Percentiles rank a stretch among this genome's conserved stretches.
Evolutionary conservation across 2,329 filamentous ascomycete species (phyloP).

Genomic region (Apiospora pterosperma): DNA sequence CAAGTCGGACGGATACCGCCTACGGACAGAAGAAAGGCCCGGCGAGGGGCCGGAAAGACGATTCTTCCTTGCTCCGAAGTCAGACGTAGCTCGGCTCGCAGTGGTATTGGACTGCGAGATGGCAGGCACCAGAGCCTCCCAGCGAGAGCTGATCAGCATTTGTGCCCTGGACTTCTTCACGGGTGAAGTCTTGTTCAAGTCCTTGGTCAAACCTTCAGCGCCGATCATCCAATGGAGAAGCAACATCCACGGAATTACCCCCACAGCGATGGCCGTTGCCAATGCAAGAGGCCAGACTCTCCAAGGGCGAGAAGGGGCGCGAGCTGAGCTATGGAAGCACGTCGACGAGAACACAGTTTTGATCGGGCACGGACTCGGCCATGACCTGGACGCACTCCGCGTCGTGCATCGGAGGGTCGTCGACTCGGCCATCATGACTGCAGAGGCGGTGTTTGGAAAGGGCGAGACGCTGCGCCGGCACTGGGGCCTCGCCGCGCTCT

Average conservation of each 20-base stretch:
- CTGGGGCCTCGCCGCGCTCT: slow-evolving; percentile 32
- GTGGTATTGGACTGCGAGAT: slow-evolving; percentile 43
- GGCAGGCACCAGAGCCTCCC: slow-evolving; percentile 26
- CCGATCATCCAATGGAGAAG: slow-evolving; percentile 32
- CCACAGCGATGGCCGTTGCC: slow-evolving; percentile 24
- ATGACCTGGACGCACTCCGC: slow-evolving; percentile 37
- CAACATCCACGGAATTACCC: slow-evolving; percentile 33
- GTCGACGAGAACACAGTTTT: slow-evolving; percentile 39
- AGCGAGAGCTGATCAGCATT: slow-evolving; percentile 4
- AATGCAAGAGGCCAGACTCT: slow-evolving; percentile 27
- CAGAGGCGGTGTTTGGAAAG: slow-evolving; percentile 22
- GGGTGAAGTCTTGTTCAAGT: slow-evolving; percentile 37
- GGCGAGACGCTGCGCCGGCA: neutral
- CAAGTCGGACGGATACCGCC: neutral
- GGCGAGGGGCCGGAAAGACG: neutral
- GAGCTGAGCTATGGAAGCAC: slow-evolving; percentile 33
- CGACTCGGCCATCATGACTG: slow-evolving; percentile 37
- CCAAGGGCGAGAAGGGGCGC: slow-evolving; percentile 35
- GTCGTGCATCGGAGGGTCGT: slow-evolving; percentile 36
- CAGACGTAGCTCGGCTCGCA: slow-evolving; percentile 13
- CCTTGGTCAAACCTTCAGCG: slow-evolving; percentile 29
- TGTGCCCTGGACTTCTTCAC: slow-evolving; percentile 37
- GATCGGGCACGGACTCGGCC: slow-evolving; percentile 39
- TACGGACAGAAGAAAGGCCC: neutral
- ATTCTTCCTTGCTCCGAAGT: neutral